Base-by-base conservation (phyloP, 2,329 filamentous ascomycete genomes). In the Xylaria sp. region DNA sequence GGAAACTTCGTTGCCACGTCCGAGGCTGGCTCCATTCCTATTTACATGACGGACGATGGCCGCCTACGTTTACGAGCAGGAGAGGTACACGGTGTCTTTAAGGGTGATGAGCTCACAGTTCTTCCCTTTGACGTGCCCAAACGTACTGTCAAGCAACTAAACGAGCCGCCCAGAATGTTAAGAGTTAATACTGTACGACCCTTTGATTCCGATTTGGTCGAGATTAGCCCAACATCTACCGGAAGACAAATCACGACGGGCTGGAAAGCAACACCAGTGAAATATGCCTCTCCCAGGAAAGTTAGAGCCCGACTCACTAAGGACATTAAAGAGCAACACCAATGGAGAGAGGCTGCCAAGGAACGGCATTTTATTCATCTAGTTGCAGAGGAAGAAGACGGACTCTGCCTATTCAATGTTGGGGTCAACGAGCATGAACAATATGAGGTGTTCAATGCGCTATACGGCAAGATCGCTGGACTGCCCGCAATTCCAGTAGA, bases 61-160 rank as follows among this genome's bases (percentile, higher is more conserved):
- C 20, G 16, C 17, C 20, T 46, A 11, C 40, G 21, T 18, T 41
- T 26, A 17, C 24, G n/a, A 29, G 44, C 26, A 7, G 53, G 49
- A 26, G 17, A 48, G 16, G 44, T 44, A 7, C 41, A 56, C 38
- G 49, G 53, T 18, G 9, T 52, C 18, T 39, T 18, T 17, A 18
- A 49, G 18, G 37, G 26, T 20, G 41, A 56, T 18, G n/a, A 49
- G 16, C 49, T 45, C 24, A 26, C 24, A 26, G 24, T 26, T 26
- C 24, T 26, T 26, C 24, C 24, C 24, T 26, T 26, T 26, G 11
- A 26, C 11, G 24, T 26, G 5, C 24, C 24, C 5, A 11, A 26
- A 11, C 11, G 24, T 5, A 26, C 24, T 26, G 11, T 11, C 24
- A 26, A 26, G 24, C 5, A 26, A 5, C 24, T 11, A 26, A 26